Conservation (phyloP, 768 basidiomycete species). For the Xanthoconium stramineum region DNA sequence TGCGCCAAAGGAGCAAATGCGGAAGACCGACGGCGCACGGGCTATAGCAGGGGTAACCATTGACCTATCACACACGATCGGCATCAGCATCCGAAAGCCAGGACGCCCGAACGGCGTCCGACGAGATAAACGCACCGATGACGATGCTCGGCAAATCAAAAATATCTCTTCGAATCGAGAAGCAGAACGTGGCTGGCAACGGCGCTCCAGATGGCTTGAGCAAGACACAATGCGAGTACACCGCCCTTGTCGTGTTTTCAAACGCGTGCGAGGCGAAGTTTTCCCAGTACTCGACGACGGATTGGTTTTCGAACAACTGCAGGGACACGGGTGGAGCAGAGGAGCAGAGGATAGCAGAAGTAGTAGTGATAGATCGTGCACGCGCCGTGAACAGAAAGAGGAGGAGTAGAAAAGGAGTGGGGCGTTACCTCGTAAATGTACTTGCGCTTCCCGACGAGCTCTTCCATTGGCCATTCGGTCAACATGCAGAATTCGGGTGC, state of each 20-base stretch:
- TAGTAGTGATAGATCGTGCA: slow-evolving; percentile 6
- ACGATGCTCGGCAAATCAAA: slow-evolving; percentile 89
- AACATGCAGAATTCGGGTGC: slow-evolving; percentile 96
- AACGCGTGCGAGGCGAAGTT: slow-evolving; percentile 96
- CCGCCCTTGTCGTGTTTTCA: slow-evolving; percentile 94
- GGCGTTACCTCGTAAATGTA: slow-evolving; percentile 41
- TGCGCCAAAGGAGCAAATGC: background rate
- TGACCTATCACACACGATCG: slow-evolving; percentile 50
- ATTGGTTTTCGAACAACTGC: slow-evolving; percentile 92
- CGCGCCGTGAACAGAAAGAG: slow-evolving; percentile 18
- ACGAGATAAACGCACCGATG: slow-evolving; percentile 53
- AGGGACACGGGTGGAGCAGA: background rate
- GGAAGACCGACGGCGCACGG: background rate
- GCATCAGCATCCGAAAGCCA: too few species aligned
- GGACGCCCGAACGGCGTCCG: background rate
- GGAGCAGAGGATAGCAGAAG: background rate
- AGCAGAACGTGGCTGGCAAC: slow-evolving; percentile 91
- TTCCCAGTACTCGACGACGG: slow-evolving; percentile 94
- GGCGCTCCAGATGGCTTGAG: slow-evolving; percentile 82
- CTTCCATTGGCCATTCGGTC: slow-evolving; percentile 86
- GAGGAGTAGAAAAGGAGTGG: slow-evolving; percentile 8
- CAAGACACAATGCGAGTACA: slow-evolving; percentile 89
- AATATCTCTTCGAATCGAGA: slow-evolving; percentile 89
- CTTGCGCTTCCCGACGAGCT: slow-evolving; percentile 59
- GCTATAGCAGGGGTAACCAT: slow-evolving; percentile 79